Evolutionary conservation across 768 basidiomycete species (phyloP).

Genomic region (Leccinum pellstonianum): DNA sequence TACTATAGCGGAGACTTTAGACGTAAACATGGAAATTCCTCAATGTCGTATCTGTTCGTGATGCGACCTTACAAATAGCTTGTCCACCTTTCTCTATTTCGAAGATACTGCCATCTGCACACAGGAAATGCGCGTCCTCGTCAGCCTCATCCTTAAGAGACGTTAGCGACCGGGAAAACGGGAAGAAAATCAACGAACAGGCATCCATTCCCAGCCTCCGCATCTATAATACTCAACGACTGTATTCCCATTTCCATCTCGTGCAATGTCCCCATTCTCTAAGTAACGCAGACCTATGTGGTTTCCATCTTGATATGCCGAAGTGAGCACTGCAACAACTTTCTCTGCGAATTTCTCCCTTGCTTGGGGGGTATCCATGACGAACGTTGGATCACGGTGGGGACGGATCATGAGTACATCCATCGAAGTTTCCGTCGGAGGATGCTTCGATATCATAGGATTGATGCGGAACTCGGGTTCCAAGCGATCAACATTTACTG

Average conservation of each 20-base stretch:
- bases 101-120: constrained; percentile 75
- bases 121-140: constrained; percentile 65
- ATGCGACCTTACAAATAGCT: constrained; percentile 47
- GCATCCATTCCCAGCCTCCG: constrained; percentile 84
- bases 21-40: constrained; percentile 48
- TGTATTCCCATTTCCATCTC: constrained; percentile 44
- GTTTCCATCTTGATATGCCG: constrained; percentile 76
- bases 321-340: constrained; percentile 50
- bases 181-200: constrained; percentile 47
- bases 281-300: constrained; percentile 66
- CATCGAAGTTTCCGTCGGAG: constrained; percentile 49
- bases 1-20: constrained; percentile 23
- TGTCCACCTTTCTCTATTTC: constrained; percentile 60
- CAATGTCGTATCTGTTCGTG: constrained; percentile 29
- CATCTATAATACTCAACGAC: constrained; percentile 81
- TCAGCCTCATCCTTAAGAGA: constrained; percentile 55
- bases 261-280: constrained; percentile 39
- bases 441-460: constrained; percentile 53
- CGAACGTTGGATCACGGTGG: constrained; percentile 49
- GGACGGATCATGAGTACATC: constrained; percentile 82
- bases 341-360: constrained; percentile 53
- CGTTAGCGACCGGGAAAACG: constrained; percentile 3
- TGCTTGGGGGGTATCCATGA: constrained; percentile 40
- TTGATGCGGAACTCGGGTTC: constrained; percentile 80
- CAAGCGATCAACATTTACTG: constrained; percentile 80